phyloP scores from a whole-genome alignment of 2,329 filamentous ascomycete genomes.

The Aspergillus floridensis region DNA sequence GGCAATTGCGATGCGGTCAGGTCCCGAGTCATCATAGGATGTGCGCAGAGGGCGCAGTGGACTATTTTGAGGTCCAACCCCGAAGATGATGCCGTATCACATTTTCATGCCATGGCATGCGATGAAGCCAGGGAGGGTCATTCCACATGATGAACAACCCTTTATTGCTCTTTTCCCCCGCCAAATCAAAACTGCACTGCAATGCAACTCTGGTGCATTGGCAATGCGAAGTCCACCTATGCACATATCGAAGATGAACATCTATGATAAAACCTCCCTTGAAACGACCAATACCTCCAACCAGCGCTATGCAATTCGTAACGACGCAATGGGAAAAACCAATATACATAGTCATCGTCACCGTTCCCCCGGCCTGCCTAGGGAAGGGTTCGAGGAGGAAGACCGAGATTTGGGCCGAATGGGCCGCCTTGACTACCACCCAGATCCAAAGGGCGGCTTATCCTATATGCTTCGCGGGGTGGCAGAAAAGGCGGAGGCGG shows the following conservation, averaged over 20 bases:
- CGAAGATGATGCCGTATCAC: constrained; percentile 16
- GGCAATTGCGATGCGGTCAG: constrained; percentile 61
- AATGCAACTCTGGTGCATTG: background rate
- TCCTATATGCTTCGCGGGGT: constrained; percentile 37
- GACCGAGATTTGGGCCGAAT: constrained; percentile 31
- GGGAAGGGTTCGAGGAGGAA: constrained; percentile 38
- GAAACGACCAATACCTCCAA: constrained; percentile 36
- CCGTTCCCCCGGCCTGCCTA: constrained; percentile 16
- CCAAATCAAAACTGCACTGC: background rate
- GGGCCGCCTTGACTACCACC: constrained; percentile 30
- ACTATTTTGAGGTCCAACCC: constrained; percentile 32
- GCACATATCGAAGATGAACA: constrained; percentile 20
- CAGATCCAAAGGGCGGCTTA: constrained; percentile 32
- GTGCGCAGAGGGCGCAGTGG: constrained; percentile 8
- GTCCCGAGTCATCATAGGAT: constrained; percentile 21
- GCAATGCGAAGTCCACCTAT: constrained; percentile 10
- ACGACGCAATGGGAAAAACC: constrained; percentile 26
- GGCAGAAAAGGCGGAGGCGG: constrained; percentile 33
- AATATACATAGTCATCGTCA: constrained; percentile 18
- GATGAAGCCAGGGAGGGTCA: background rate
- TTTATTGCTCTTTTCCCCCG: background rate
- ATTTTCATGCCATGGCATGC: constrained; percentile 8
- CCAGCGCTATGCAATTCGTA: constrained; percentile 42
- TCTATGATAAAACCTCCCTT: constrained; percentile 31
- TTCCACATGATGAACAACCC: background rate